A percentile compares a stretch with the other conserved stretches of the same genome.
Evolutionary conservation across 1,139 yeast species (phyloP).

Genomic region (Kluyveromyces sp.): DNA sequence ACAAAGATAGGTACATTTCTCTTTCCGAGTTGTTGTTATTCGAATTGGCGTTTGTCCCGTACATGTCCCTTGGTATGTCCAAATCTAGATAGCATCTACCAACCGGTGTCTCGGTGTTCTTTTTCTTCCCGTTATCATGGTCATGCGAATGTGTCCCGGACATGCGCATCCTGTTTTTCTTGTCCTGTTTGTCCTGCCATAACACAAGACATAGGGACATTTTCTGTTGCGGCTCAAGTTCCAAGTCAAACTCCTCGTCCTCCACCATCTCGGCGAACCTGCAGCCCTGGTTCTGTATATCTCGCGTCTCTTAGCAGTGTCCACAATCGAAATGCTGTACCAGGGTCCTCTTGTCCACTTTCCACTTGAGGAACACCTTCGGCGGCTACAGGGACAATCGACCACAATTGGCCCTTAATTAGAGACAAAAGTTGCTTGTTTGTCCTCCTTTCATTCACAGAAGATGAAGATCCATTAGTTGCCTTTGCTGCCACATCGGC

Average conservation of each 20-base stretch:
- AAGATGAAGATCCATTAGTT: too few relatives aligned
- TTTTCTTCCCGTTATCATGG: not conserved
- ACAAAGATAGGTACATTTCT: conserved; percentile 35
- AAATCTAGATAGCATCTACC: conserved; percentile 60
- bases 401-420: conserved; percentile 1
- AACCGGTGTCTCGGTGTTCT: conserved; percentile 3
- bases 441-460: too few relatives aligned
- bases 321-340: conserved; percentile 55
- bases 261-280: not conserved
- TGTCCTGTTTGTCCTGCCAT: conserved; percentile 53
- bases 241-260: conserved; percentile 75
- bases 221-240: conserved; percentile 31
- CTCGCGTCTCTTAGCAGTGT: conserved; percentile 47
- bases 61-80: conserved; percentile 57
- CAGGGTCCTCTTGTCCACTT: not conserved
- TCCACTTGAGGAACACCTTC: not conserved
- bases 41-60: not conserved
- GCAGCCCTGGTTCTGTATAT: conserved; percentile 68
- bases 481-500: conserved; percentile 38
- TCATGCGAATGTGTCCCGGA: not conserved
- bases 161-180: conserved; percentile 10
- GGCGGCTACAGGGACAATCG: conserved; percentile 2
- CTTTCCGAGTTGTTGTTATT: not conserved
- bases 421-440: not conserved
- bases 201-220: conserved; percentile 50